Evolutionary conservation across 1,284 basidiomycete genomes (phyloP).

Genomic region (Erythrobasidium hasegawianum): DNA sequence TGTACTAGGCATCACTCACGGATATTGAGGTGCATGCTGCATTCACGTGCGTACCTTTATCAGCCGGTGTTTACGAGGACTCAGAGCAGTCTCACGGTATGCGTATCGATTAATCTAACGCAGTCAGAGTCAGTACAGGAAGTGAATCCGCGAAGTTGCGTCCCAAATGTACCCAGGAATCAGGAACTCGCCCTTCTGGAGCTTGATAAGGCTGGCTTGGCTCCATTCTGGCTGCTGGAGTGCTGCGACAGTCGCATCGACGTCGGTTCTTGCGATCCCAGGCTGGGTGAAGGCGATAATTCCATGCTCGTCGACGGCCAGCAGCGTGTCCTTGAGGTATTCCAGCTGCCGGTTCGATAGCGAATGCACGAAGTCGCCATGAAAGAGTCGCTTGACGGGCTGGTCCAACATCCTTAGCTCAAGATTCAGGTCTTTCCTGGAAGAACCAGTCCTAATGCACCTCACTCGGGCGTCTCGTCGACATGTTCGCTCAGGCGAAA

Average conservation of each 20-base stretch:
- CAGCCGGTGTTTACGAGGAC: constrained; percentile 42
- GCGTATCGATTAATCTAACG: constrained; percentile 78
- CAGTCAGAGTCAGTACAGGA: too few species aligned
- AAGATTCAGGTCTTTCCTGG: too few species aligned
- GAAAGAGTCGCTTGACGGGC: constrained; percentile 53
- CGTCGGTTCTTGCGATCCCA: constrained; percentile 53
- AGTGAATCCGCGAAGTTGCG: too few species aligned
- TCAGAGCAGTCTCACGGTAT: constrained; percentile 58
- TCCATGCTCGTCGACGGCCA: constrained; percentile 60
- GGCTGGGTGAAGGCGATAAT: constrained; percentile 65
- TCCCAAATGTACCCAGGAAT: constrained; percentile 84
- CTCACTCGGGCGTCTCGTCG: too few species aligned
- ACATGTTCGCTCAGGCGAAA: too few species aligned
- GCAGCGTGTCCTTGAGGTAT: constrained; percentile 58
- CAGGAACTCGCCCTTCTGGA: constrained; percentile 70
- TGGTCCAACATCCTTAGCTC: neutral
- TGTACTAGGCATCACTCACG: constrained; percentile 68
- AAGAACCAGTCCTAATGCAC: too few species aligned
- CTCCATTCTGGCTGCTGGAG: constrained; percentile 3
- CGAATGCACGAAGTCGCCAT: constrained; percentile 67
- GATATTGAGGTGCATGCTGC: constrained; percentile 81
- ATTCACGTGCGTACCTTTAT: constrained; percentile 35
- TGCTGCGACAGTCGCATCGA: constrained; percentile 35
- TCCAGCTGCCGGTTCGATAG: constrained; percentile 57
- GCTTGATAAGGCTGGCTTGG: constrained; percentile 52